phyloP scores from a whole-genome alignment of 2,329 filamentous ascomycete genomes.

The Stromatinia cepivora region DNA sequence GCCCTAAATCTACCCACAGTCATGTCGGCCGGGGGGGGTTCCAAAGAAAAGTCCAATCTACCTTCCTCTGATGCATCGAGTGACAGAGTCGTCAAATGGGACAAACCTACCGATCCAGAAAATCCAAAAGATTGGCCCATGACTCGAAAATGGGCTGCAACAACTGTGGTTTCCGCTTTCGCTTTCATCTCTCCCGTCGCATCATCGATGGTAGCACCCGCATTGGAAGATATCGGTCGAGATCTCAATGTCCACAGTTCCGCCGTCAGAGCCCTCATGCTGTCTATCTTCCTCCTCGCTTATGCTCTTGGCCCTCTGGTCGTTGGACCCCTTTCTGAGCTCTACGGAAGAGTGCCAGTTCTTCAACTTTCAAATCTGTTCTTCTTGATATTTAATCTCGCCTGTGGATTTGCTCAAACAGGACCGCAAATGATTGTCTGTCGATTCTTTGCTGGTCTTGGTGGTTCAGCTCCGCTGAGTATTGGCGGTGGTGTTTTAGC shows the following conservation, averaged over 20 bases:
- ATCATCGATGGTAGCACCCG: slow-evolving; percentile 55
- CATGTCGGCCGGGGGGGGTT: too few relatives aligned
- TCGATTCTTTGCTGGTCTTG: slow-evolving; percentile 51
- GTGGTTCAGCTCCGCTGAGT: slow-evolving; percentile 48
- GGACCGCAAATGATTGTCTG: slow-evolving; percentile 48
- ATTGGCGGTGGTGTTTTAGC: slow-evolving; percentile 47
- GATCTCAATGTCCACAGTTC: slow-evolving; percentile 53
- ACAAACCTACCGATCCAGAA: slow-evolving; percentile 31
- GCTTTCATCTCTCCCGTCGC: slow-evolving; percentile 54
- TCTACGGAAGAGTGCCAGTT: slow-evolving; percentile 48
- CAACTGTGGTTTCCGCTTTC: slow-evolving; percentile 46
- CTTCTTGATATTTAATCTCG: slow-evolving; percentile 56
- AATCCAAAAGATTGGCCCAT: slow-evolving; percentile 38
- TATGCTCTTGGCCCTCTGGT: slow-evolving; percentile 47
- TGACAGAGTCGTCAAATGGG: slow-evolving; percentile 24
- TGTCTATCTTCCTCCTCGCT: slow-evolving; percentile 48
- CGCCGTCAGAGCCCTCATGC: slow-evolving; percentile 50
- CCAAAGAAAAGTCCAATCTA: too few relatives aligned
- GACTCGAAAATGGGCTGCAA: slow-evolving; percentile 50
- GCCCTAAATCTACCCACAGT: too few relatives aligned
- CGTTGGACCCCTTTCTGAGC: slow-evolving; percentile 61
- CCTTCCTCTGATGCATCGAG: too few relatives aligned
- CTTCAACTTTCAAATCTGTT: slow-evolving; percentile 50
- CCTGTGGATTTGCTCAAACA: slow-evolving; percentile 49
- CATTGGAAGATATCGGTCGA: slow-evolving; percentile 50